Conservation (phyloP, 371 early-diverging fungal genomes). For the Mortierella sp. region DNA sequence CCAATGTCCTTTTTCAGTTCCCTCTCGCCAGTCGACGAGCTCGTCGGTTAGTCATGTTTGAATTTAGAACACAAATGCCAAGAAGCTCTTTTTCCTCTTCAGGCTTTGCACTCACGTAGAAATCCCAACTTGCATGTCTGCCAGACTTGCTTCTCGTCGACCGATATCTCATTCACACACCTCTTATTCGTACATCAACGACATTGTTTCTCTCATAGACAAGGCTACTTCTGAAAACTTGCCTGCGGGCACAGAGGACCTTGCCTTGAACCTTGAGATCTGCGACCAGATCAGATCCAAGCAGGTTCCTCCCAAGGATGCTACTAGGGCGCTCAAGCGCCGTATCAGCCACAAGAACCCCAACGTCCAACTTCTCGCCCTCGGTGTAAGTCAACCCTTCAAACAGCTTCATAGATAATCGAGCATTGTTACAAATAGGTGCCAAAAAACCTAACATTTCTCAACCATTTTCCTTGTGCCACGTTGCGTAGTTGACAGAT, state of each 20-base stretch:
- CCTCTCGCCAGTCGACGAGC: constrained; percentile 65
- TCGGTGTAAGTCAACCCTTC: constrained; percentile 71
- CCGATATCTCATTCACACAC: neutral
- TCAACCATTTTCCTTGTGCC: constrained; percentile 3
- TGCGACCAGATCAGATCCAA: constrained; percentile 94
- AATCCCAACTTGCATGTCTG: neutral
- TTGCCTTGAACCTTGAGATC: constrained; percentile 87
- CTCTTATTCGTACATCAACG: neutral
- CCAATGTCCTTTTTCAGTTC: constrained; percentile 33
- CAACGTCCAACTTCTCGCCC: constrained; percentile 91
- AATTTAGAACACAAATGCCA: neutral
- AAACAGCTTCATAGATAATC: neutral
- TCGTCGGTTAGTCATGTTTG: constrained; percentile 61
- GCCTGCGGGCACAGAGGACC: constrained; percentile 88
- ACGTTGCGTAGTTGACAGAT: constrained; percentile 79
- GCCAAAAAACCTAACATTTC: neutral
- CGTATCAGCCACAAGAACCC: constrained; percentile 91
- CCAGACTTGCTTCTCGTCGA: neutral
- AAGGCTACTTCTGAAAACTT: constrained; percentile 93
- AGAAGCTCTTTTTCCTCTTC: neutral
- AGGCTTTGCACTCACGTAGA: neutral
- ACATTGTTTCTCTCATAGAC: constrained; percentile 61
- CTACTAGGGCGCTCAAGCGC: constrained; percentile 79
- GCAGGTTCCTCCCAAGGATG: constrained; percentile 83
- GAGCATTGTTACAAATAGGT: neutral